Percentiles rank a stretch among this genome's conserved stretches.
Evolutionary conservation across 805 yeast genomes (phyloP).

Genomic region (Myxozyma neglecta): DNA sequence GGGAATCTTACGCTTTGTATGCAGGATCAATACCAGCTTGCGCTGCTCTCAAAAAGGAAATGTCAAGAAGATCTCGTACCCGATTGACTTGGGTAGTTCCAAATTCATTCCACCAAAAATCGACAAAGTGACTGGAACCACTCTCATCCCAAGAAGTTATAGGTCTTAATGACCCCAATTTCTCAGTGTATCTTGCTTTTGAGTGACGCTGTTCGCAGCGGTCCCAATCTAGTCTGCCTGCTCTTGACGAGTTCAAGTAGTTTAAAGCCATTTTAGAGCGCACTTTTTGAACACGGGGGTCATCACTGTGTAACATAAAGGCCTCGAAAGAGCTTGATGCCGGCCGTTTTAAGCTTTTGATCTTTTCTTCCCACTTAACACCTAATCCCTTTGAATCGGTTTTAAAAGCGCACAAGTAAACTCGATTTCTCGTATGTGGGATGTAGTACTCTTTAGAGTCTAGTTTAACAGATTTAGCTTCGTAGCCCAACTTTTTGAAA

Average conservation of each 20-base stretch:
- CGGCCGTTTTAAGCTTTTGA: slow-evolving; percentile 2
- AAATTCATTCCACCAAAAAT: slow-evolving; percentile 18
- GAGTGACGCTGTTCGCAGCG: slow-evolving; percentile 17
- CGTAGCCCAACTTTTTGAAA: slow-evolving; percentile 9
- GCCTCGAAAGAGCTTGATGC: slow-evolving; percentile 20
- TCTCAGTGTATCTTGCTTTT: slow-evolving; percentile 11
- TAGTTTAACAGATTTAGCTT: not conserved
- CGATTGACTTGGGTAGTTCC: slow-evolving; percentile 12
- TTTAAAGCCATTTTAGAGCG: not conserved
- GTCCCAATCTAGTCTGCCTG: slow-evolving; percentile 6
- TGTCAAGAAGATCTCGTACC: slow-evolving; percentile 15
- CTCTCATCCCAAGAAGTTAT: slow-evolving; percentile 15
- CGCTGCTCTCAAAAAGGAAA: slow-evolving; percentile 11
- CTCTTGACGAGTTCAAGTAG: not conserved
- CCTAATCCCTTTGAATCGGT: not conserved
- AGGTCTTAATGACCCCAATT: slow-evolving; percentile 7
- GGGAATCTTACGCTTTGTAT: slow-evolving; percentile 7
- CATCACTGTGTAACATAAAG: slow-evolving; percentile 16
- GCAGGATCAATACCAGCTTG: slow-evolving; percentile 11
- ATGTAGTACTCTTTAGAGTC: slow-evolving; percentile 19
- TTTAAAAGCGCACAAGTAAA: slow-evolving; percentile 13
- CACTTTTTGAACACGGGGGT: slow-evolving; percentile 8
- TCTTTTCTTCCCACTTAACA: slow-evolving; percentile 3
- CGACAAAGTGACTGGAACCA: slow-evolving; percentile 1
- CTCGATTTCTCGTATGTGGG: slow-evolving; percentile 18